These are phyloP conservation scores for Penicillium sp. DNA, from an alignment of 2,329 filamentous ascomycete species.

Conservation along the genomic window DNA sequence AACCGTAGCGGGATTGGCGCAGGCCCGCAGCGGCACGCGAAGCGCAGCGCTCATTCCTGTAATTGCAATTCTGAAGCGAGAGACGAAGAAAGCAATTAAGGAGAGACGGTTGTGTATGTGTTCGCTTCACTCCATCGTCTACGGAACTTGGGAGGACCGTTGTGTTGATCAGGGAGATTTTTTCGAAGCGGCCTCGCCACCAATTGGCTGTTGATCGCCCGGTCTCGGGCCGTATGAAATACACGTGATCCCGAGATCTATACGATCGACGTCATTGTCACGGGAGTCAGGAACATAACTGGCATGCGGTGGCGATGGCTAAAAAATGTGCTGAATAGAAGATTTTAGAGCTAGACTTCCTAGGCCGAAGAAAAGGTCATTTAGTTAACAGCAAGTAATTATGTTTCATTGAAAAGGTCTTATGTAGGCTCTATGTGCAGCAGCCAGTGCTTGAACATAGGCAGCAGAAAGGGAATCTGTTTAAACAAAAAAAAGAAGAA, in stretches of 20 bases:
- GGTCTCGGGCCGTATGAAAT: slow-evolving; percentile 17
- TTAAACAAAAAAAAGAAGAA: slow-evolving; percentile 16
- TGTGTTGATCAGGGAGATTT: slow-evolving; percentile 26
- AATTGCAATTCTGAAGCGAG: slow-evolving; percentile 8
- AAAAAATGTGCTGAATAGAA: not conserved
- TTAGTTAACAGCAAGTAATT: slow-evolving; percentile 9
- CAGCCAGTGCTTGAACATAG: slow-evolving; percentile 29
- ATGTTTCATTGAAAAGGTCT: slow-evolving; percentile 24
- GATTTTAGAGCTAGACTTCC: not conserved
- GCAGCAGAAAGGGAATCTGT: slow-evolving; percentile 13
- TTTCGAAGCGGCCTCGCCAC: slow-evolving; percentile 31
- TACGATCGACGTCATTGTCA: slow-evolving; percentile 19
- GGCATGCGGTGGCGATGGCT: not conserved
- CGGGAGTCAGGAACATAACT: not conserved
- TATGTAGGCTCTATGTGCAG: slow-evolving; percentile 26
- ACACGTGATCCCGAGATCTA: slow-evolving; percentile 32
- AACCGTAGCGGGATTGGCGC: slow-evolving; percentile 35
- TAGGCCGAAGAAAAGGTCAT: not conserved
- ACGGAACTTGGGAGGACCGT: slow-evolving; percentile 2
- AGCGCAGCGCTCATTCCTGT: slow-evolving; percentile 41
- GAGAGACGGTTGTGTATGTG: slow-evolving; percentile 1
- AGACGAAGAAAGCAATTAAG: not conserved
- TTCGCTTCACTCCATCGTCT: slow-evolving; percentile 20
- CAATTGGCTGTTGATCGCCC: slow-evolving; percentile 29
- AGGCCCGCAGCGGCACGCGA: slow-evolving; percentile 40